Evolutionary conservation across 2,329 filamentous ascomycete species (phyloP).

Genomic region (Penicillium crustosum): DNA sequence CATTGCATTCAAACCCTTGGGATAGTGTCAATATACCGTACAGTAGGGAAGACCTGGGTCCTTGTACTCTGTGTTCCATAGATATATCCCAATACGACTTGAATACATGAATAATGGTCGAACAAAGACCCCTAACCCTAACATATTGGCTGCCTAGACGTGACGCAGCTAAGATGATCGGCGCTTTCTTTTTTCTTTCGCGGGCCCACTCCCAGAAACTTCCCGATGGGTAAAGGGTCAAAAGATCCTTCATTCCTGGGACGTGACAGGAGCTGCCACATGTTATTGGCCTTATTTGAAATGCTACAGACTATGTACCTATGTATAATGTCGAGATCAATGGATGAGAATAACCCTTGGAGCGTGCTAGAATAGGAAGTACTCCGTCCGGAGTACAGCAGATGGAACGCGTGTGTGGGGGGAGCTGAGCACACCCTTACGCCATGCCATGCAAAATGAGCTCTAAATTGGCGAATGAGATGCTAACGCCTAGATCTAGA

Average conservation of each 20-base stretch:
- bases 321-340: background rate
- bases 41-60: background rate
- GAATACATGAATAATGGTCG: background rate
- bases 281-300: background rate
- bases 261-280: constrained; percentile 5
- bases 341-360: background rate
- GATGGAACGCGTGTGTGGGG: constrained; percentile 6
- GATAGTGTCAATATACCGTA: background rate
- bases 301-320: background rate
- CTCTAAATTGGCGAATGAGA: constrained; percentile 7
- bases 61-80: background rate
- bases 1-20: constrained; percentile 3
- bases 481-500: constrained; percentile 7
- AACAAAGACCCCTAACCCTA: background rate
- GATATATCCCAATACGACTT: background rate
- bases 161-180: constrained; percentile 17
- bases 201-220: constrained; percentile 16
- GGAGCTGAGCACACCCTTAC: constrained; percentile 6
- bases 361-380: too few relatives aligned
- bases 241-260: constrained; percentile 19
- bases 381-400: background rate
- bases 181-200: constrained; percentile 10
- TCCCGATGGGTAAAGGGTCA: constrained; percentile 8
- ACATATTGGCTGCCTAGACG: background rate
- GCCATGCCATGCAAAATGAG: background rate